phyloP scores from a whole-genome alignment of 192 early-diverging fungal genomes.

The Gryganskiella cystojenkinii region DNA sequence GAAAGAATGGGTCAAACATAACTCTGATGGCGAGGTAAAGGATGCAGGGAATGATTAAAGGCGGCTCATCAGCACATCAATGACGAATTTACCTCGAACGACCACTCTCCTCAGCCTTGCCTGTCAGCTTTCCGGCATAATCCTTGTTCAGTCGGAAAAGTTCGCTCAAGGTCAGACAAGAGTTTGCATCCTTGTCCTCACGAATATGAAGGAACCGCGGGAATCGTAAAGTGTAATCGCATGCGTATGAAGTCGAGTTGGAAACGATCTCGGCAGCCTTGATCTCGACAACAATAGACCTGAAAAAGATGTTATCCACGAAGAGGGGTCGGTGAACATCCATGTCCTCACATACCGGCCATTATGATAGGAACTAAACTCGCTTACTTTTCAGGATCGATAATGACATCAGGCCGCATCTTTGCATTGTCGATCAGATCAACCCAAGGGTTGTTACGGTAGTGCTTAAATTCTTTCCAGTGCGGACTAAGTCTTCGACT shows the following conservation, averaged over 20 bases:
- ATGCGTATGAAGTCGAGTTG: slow-evolving; percentile 60
- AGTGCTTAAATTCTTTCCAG: slow-evolving; percentile 51
- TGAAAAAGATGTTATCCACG: slow-evolving; percentile 5
- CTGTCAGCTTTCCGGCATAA: slow-evolving; percentile 37
- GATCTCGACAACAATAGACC: slow-evolving; percentile 72
- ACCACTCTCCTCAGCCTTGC: slow-evolving; percentile 3
- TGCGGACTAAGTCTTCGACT: slow-evolving; percentile 31
- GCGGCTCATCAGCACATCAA: no score
- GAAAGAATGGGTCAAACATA: no score
- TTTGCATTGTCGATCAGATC: slow-evolving; percentile 57
- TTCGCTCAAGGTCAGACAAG: slow-evolving; percentile 58
- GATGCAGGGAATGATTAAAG: no score
- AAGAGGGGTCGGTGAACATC: not conserved
- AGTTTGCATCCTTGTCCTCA: slow-evolving; percentile 68
- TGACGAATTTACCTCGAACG: not conserved
- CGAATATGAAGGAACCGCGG: slow-evolving; percentile 77
- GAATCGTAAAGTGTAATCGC: slow-evolving; percentile 80
- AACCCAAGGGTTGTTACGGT: slow-evolving; percentile 44
- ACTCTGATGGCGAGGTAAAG: no score
- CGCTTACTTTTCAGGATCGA: slow-evolving; percentile 66
- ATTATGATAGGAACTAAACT: not conserved
- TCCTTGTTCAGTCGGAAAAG: slow-evolving; percentile 47
- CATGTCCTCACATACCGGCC: not conserved
- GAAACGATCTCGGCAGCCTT: slow-evolving; percentile 73
- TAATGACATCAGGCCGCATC: slow-evolving; percentile 78